phyloP scores from a whole-genome alignment of 345 rosid genomes.

The Ceriops zippeliana region DNA sequence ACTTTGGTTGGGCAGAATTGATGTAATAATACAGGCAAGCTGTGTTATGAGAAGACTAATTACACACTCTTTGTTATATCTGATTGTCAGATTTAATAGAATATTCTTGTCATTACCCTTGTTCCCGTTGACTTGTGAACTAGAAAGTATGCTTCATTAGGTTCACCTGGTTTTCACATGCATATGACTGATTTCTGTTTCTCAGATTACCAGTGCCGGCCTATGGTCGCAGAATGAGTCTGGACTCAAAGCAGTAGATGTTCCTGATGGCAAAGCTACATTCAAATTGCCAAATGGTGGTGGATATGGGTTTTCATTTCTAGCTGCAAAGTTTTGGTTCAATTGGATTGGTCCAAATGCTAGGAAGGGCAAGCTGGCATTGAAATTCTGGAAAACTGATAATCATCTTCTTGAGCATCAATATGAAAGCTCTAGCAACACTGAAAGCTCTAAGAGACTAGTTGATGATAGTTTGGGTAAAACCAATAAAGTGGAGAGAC shows the following conservation, averaged over 20 bases:
- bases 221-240: slow-evolving; percentile 67
- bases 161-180: too few species aligned
- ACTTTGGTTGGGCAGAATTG: too few species aligned
- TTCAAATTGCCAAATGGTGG: slow-evolving; percentile 43
- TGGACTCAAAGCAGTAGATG: slow-evolving; percentile 37
- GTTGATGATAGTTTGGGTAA: slow-evolving; percentile 39
- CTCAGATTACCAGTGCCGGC: slow-evolving; percentile 88
- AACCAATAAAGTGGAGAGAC: slow-evolving; percentile 55
- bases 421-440: slow-evolving; percentile 42
- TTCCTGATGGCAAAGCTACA: slow-evolving; percentile 35
- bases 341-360: slow-evolving; percentile 49
- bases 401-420: slow-evolving; percentile 44
- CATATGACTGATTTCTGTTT: slow-evolving; percentile 9
- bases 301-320: slow-evolving; percentile 40
- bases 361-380: slow-evolving; percentile 39
- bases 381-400: slow-evolving; percentile 52
- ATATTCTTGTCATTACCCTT: not conserved
- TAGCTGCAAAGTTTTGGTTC: slow-evolving; percentile 46
- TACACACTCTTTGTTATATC: too few species aligned
- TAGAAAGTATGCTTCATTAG: too few species aligned
- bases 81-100: too few species aligned
- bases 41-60: too few species aligned
- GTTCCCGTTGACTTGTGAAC: not conserved
- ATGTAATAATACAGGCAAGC: too few species aligned
- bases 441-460: slow-evolving; percentile 36